phyloP scores from a whole-genome alignment of 1,139 yeast species.

The Candida sp. region DNA sequence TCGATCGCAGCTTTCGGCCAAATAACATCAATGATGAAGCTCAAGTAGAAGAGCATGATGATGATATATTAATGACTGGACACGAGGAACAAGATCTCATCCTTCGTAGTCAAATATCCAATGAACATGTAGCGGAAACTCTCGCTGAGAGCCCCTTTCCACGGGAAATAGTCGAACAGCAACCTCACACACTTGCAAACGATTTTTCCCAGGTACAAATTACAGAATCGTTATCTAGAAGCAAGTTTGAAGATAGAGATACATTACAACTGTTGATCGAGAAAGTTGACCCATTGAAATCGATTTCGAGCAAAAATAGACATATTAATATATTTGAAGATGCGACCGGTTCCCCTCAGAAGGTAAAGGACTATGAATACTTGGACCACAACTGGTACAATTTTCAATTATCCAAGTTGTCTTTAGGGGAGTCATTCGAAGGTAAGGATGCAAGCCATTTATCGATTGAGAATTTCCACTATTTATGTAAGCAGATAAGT shows the following conservation, averaged over 20 bases:
- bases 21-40: slow-evolving; percentile 10
- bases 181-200: slow-evolving; percentile 17
- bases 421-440: slow-evolving; percentile 8
- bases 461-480: slow-evolving; percentile 1
- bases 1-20: slow-evolving; percentile 8
- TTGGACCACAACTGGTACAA: slow-evolving; percentile 41
- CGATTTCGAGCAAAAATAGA: slow-evolving; percentile 29
- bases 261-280: slow-evolving; percentile 35
- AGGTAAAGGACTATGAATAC: slow-evolving; percentile 26
- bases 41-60: slow-evolving; percentile 4
- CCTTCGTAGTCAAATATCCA: no score
- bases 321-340: slow-evolving; percentile 41
- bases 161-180: neutral
- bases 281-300: slow-evolving; percentile 39
- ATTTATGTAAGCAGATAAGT: slow-evolving; percentile 1
- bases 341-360: slow-evolving; percentile 31
- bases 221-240: slow-evolving; percentile 12
- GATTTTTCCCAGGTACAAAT: slow-evolving; percentile 40
- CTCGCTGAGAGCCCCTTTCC: neutral
- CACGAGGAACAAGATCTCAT: no score
- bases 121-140: neutral
- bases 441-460: neutral
- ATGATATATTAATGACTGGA: neutral
- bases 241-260: slow-evolving; percentile 9
- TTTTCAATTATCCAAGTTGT: slow-evolving; percentile 29